phyloP scores from a whole-genome alignment of 495 filamentous ascomycete genomes.

The Hyaloscypha bicolor region DNA sequence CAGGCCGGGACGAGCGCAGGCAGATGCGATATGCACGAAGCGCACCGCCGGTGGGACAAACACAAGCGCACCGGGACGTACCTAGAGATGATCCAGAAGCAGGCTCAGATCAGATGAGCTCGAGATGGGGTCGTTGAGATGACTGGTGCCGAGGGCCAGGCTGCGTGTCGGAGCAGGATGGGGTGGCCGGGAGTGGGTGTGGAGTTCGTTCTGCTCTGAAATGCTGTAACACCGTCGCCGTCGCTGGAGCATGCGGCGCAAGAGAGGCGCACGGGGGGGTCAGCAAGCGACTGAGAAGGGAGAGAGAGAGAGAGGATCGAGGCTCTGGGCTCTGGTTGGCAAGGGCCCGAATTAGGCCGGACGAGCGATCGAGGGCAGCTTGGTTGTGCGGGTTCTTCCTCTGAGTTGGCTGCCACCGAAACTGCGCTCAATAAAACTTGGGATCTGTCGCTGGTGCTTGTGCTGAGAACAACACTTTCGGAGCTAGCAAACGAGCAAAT shows the following conservation, averaged over 20 bases:
- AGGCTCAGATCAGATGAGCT: slow-evolving; percentile 10
- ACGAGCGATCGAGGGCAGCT: neutral
- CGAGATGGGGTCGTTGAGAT: slow-evolving; percentile 2
- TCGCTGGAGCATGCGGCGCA: slow-evolving; percentile 8
- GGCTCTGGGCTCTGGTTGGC: slow-evolving; percentile 6
- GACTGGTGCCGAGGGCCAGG: slow-evolving; percentile 25
- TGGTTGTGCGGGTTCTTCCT: neutral
- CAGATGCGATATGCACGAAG: slow-evolving; percentile 14
- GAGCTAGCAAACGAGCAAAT: neutral
- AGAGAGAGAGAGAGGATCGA: slow-evolving; percentile 3
- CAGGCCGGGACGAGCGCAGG: slow-evolving; percentile 9
- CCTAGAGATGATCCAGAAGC: slow-evolving; percentile 10
- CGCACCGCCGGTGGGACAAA: slow-evolving; percentile 4
- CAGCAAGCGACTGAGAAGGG: slow-evolving; percentile 15
- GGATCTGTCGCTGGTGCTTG: neutral
- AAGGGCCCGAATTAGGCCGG: slow-evolving; percentile 11
- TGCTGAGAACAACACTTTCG: neutral
- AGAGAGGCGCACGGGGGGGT: slow-evolving; percentile 11
- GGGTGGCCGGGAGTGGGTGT: slow-evolving; percentile 11
- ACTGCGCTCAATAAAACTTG: neutral
- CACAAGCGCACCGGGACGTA: slow-evolving; percentile 21
- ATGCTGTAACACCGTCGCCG: slow-evolving; percentile 8
- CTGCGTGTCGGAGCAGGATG: slow-evolving; percentile 20
- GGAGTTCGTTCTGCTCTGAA: slow-evolving; percentile 3
- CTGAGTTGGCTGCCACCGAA: neutral